Base-by-base conservation (phyloP, 192 early-diverging fungal species). In the Allomyces arbusculus region DNA sequence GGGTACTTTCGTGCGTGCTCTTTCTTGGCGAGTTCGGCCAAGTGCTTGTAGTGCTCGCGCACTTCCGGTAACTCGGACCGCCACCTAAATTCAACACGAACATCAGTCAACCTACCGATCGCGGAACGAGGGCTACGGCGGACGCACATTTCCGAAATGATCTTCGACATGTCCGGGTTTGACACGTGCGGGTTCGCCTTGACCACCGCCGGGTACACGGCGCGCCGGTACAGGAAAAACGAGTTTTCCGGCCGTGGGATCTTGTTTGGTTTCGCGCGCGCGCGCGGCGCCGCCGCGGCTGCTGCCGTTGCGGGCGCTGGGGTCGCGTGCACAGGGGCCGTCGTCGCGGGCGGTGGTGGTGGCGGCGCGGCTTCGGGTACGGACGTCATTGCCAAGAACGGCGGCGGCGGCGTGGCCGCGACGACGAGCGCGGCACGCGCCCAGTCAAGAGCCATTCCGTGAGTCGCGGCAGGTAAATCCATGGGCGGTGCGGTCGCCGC, bases 111-210 rank as follows among this genome's bases (percentile, higher is more conserved):
- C n/a, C n/a, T n/a, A n/a, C n/a, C n/a, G n/a, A n/a, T n/a, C n/a
- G n/a, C n/a, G n/a, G 2, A 4, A 28, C 2, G 26, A 28, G 4
- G 26, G 26, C 4, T 7, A 40, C 33, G 33, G 4, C 2, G 33
- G 33, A 40, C 33, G 33, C 8, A 40, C 79, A 80, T 78, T 65
- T 80, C 69, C 7, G 77, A 77, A 62, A 80, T 78, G 24, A 76
- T 80, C 62, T 78, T 79, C 20, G 80, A 82, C 9, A 80, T 76
- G 58, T 77, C 75, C 69, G 77, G 78, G 71, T 80, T 79, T 61
- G 76, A 77, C 5, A 80, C 74, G 25, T 75, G 75, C 3, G 77
- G 77, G 63, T 78, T 75, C 25, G 73, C 74, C 63, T 72, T 73
- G 40, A 78, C 75, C 9, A 80, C 75, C 72, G 75, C 76, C 1